Evolutionary conservation across 2,329 filamentous ascomycete species (phyloP), one percentile per base, ranked within the genome.

Genomic region (Thyridium curvatum): DNA sequence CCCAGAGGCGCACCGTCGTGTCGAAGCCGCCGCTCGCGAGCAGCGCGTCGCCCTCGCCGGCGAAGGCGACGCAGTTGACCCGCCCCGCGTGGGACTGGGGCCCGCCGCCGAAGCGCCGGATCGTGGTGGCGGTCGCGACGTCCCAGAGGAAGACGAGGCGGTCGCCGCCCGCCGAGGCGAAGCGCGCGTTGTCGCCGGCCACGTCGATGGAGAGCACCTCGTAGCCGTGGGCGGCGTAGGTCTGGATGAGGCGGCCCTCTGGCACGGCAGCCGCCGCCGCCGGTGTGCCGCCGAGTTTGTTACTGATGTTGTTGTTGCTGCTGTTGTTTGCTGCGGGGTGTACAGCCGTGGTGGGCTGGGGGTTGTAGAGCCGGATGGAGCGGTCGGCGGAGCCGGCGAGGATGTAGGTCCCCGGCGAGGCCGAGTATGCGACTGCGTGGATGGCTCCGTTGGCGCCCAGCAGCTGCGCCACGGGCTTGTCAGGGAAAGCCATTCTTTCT

Each of bases 91-190:
- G 86, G 0, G 83, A 84, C 31, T 72, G 60, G 29, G 58, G 32
- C 4, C 46, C 56, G 16, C 74, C 74, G 14, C 72, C 71, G 61
- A 91, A 93, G 18, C 93, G 75, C 16, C 86, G 76, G 18, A 85
- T 66, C 4, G 91, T 95, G 50, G 77, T 72, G 14, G 85, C 88
- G 3, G 82, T 84, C 34, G 83, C 72, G 0, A 97, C 93, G 61
- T 98, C 93, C 93, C 93, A 97, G 5, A 96, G 72, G 56, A 96
- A 96, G 0, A 95, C 88, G 44, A 77, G 74, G 51, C 91, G 86
- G 66, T 98, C 93, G 42, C 93, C 93, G 49, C 93, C 93, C 2
- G 79, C 77, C n/a, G 83, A 90, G 9, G 82, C 83, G 60, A 98
- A 96, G 32, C 79, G 79, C 48, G 87, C 77, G 62, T 98, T 98